These are phyloP conservation scores for Sporothrix pallida DNA, from an alignment of 2,329 filamentous ascomycete genomes.

Conservation along the genomic window DNA sequence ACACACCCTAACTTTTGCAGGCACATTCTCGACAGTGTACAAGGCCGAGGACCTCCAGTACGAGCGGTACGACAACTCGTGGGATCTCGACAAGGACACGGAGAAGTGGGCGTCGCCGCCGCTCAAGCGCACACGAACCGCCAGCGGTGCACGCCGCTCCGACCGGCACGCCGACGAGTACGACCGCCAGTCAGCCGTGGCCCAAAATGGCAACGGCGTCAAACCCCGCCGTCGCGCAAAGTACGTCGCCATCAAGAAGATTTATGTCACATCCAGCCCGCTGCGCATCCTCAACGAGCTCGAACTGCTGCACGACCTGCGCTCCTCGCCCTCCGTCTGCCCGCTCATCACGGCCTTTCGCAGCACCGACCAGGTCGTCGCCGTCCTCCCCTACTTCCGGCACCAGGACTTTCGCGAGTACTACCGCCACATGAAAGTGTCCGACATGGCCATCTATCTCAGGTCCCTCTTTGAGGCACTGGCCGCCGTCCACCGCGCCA, in stretches of 20 bases:
- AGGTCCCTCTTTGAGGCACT: slow-evolving; percentile 86
- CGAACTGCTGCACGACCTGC: slow-evolving; percentile 86
- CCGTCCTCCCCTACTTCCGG: slow-evolving; percentile 92
- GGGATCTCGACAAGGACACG: slow-evolving; percentile 76
- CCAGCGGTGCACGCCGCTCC: slow-evolving; percentile 42
- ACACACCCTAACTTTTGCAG: slow-evolving; percentile 52
- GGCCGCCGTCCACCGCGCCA: slow-evolving; percentile 77
- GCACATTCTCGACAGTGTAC: slow-evolving; percentile 98
- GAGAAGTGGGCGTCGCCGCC: slow-evolving; percentile 73
- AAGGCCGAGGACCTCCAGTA: slow-evolving; percentile 95
- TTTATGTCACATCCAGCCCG: slow-evolving; percentile 97
- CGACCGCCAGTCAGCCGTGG: not conserved
- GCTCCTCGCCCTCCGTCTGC: slow-evolving; percentile 83
- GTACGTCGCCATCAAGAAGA: slow-evolving; percentile 98
- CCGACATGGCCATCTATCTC: slow-evolving; percentile 89
- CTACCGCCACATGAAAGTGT: slow-evolving; percentile 85
- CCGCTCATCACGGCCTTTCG: slow-evolving; percentile 97
- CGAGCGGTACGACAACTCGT: slow-evolving; percentile 80
- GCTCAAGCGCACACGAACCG: slow-evolving; percentile 53
- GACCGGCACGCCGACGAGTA: slow-evolving; percentile 35
- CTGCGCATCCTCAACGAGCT: slow-evolving; percentile 94
- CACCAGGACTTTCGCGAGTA: slow-evolving; percentile 95
- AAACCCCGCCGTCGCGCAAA: slow-evolving; percentile 58
- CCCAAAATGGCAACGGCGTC: not conserved
- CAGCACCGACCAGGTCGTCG: slow-evolving; percentile 90